Percentiles rank a stretch among this genome's conserved stretches.
phyloP scores from a whole-genome alignment of 2,329 filamentous ascomycete genomes.

The Pseudogymnoascus sp. region DNA sequence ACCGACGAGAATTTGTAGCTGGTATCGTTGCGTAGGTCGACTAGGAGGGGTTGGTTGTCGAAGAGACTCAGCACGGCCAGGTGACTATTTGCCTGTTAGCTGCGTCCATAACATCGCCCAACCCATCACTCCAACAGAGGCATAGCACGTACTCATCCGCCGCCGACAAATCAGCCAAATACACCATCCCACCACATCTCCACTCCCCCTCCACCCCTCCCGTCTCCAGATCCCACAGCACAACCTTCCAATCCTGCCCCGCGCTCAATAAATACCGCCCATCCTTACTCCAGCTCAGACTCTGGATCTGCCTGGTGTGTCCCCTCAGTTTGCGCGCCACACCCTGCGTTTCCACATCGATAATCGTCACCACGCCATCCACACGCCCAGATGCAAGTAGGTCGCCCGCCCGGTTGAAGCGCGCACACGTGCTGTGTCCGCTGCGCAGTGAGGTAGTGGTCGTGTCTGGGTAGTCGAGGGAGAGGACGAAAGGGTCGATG shows the following conservation, averaged over 20 bases:
- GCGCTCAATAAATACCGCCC: conserved; percentile 86
- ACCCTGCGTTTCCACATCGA: conserved; percentile 95
- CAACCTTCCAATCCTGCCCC: conserved; percentile 83
- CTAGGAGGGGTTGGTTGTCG: conserved; percentile 83
- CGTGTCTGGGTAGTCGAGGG: conserved; percentile 80
- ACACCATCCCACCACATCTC: conserved; percentile 85
- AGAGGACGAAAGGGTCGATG: conserved; percentile 60
- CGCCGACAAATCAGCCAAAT: conserved; percentile 91
- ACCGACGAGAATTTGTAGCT: conserved; percentile 70
- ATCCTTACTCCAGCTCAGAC: conserved; percentile 87
- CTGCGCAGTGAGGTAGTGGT: conserved; percentile 78
- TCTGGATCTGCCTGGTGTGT: conserved; percentile 89
- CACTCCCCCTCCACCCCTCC: conserved; percentile 59
- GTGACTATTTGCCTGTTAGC: conserved; percentile 42
- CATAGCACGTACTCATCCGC: conserved; percentile 64
- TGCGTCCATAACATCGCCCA: neutral
- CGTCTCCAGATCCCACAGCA: conserved; percentile 80
- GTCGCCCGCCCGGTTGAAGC: conserved; percentile 92
- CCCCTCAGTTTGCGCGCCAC: conserved; percentile 89
- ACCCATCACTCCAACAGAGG: neutral
- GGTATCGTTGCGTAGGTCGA: conserved; percentile 65
- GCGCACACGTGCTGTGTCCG: conserved; percentile 56
- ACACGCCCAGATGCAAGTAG: conserved; percentile 88
- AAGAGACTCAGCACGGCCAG: conserved; percentile 87
- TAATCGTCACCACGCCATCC: conserved; percentile 90